These are phyloP conservation scores for Cyclocybe cylindracea DNA, from an alignment of 768 basidiomycete genomes.

Conservation along the genomic window DNA sequence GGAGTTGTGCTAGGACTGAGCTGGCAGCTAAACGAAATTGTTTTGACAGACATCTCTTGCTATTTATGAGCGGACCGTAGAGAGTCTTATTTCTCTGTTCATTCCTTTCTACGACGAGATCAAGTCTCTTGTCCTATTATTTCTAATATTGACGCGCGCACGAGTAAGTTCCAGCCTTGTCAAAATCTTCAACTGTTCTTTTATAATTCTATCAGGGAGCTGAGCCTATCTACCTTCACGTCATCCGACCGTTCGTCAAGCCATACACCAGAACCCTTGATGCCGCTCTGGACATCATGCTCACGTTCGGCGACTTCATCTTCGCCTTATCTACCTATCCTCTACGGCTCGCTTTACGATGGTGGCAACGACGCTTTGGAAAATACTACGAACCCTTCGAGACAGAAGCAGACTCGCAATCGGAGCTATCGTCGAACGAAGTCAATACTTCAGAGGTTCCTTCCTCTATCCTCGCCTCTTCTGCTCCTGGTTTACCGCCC, in stretches of 20 bases:
- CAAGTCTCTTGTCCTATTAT: conserved; percentile 72
- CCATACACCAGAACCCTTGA: conserved; percentile 74
- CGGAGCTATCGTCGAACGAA: conserved; percentile 20
- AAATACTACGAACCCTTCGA: conserved; percentile 15
- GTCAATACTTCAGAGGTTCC: conserved; percentile 19
- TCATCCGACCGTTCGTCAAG: conserved; percentile 76
- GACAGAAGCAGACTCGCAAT: conserved; percentile 20
- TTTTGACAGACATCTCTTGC: conserved; percentile 65
- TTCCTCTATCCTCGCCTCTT: conserved; percentile 20
- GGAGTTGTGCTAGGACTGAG: not conserved
- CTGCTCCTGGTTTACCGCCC: conserved; percentile 2
- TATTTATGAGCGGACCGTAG: conserved; percentile 66
- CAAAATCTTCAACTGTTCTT: not conserved
- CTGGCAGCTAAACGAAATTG: conserved; percentile 8
- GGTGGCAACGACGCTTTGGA: conserved; percentile 34
- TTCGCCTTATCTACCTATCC: conserved; percentile 44
- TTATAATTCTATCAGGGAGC: conserved; percentile 58
- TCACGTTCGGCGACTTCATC: conserved; percentile 66
- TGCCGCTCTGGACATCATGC: conserved; percentile 56
- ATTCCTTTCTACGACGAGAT: conserved; percentile 85
- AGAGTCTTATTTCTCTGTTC: conserved; percentile 65
- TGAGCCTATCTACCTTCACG: conserved; percentile 80
- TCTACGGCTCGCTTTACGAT: conserved; percentile 31
- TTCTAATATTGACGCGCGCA: conserved; percentile 75
- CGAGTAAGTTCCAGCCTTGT: conserved; percentile 46